These are phyloP conservation scores for Thelephora terrestris DNA, from an alignment of 1,284 basidiomycete genomes.

Conservation along the genomic window DNA sequence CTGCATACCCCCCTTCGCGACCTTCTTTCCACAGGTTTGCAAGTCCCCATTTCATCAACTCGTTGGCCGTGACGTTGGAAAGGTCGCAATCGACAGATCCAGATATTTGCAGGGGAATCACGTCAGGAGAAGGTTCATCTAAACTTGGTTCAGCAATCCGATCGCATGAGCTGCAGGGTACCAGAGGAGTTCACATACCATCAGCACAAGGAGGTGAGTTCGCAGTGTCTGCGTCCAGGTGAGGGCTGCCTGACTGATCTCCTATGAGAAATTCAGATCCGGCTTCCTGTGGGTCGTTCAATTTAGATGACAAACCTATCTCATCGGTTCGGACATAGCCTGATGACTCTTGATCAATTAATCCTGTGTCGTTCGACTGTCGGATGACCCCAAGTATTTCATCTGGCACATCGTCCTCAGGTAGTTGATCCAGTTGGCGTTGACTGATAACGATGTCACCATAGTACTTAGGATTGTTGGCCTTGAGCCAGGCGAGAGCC, in stretches of 20 bases:
- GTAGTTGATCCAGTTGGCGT: constrained; percentile 20
- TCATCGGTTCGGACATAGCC: constrained; percentile 18
- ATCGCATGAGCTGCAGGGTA: too few relatives aligned
- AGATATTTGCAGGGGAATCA: constrained; percentile 10
- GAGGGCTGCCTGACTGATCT: too few relatives aligned
- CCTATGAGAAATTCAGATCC: too few relatives aligned
- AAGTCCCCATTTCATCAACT: constrained; percentile 8
- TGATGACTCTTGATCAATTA: constrained; percentile 17
- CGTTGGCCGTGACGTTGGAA: constrained; percentile 3
- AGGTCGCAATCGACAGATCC: constrained; percentile 11
- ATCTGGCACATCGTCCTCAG: too few relatives aligned
- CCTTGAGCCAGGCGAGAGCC: constrained; percentile 23
- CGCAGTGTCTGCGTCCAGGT: too few relatives aligned
- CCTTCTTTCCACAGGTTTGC: constrained; percentile 11
- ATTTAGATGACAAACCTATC: constrained; percentile 5
- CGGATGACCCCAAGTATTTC: constrained; percentile 9
- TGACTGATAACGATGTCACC: constrained; percentile 20
- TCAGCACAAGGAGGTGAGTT: too few relatives aligned
- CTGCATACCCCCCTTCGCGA: constrained; percentile 10
- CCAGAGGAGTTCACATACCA: too few relatives aligned
- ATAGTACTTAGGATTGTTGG: constrained; percentile 25
- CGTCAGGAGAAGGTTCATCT: constrained; percentile 9
- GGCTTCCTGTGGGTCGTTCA: too few relatives aligned
- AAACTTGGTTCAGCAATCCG: not conserved
- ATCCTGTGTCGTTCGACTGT: constrained; percentile 11